A percentile compares a stretch with the other conserved stretches of the same genome.
These are phyloP conservation scores for Juglanconis oblonga DNA, from an alignment of 2,329 filamentous ascomycete species.

Conservation along the genomic window DNA sequence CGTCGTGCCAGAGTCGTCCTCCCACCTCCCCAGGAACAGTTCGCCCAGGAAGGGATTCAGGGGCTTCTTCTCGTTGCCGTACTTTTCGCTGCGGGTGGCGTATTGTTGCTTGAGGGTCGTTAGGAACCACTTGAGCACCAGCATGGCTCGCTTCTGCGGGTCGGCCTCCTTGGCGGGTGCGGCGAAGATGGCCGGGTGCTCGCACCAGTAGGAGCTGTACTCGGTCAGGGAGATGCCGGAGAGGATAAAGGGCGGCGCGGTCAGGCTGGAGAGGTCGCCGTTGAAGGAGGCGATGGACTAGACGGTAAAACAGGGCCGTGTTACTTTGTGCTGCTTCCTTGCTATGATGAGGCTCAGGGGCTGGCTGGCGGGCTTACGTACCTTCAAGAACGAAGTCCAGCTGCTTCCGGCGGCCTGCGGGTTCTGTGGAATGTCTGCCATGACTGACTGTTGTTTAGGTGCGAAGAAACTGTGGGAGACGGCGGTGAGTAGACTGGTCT, in stretches of 20 bases:
- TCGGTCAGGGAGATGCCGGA: constrained; percentile 76
- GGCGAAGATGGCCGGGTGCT: constrained; percentile 73
- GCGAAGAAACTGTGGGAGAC: not conserved
- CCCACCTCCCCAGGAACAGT: constrained; percentile 89
- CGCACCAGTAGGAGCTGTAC: constrained; percentile 80
- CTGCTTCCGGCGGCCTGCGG: constrained; percentile 39
- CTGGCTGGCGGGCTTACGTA: constrained; percentile 23
- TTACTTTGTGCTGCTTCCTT: not conserved
- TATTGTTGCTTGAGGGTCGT: constrained; percentile 88
- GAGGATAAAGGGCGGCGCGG: constrained; percentile 79
- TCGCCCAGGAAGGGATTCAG: constrained; percentile 95
- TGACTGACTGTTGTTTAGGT: constrained; percentile 3
- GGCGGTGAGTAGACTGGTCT: not conserved
- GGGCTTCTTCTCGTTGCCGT: constrained; percentile 94
- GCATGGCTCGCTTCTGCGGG: constrained; percentile 74
- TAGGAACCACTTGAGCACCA: constrained; percentile 96
- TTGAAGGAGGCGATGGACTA: constrained; percentile 78
- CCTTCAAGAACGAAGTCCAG: constrained; percentile 53
- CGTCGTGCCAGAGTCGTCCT: constrained; percentile 76
- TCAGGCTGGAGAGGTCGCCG: constrained; percentile 76
- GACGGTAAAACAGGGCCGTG: not conserved
- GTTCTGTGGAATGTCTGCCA: constrained; percentile 20
- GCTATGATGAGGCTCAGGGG: not conserved
- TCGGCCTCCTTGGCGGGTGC: constrained; percentile 78
- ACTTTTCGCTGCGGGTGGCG: constrained; percentile 69